Evolutionary conservation across 768 basidiomycete species (phyloP).

Genomic region (Agaricus sinodeliciosus): DNA sequence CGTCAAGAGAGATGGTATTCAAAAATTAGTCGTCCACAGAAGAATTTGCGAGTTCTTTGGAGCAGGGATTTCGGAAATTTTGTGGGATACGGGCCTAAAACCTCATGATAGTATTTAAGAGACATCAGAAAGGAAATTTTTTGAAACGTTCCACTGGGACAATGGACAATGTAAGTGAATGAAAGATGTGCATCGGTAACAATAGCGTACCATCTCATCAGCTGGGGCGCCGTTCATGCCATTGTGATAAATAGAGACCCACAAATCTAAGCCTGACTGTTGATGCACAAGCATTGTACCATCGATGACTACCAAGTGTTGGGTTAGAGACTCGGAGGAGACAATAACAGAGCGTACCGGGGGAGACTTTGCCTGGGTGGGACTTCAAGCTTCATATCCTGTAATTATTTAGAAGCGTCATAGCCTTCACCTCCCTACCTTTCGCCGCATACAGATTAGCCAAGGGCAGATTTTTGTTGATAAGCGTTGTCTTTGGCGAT

Average conservation of each 20-base stretch:
- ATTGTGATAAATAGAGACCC: constrained; percentile 92
- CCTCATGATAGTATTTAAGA: constrained; percentile 76
- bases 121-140: constrained; percentile 94
- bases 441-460: too few species aligned
- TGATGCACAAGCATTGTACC: constrained; percentile 93
- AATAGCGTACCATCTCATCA: constrained; percentile 76
- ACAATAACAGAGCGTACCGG: constrained; percentile 28
- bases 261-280: constrained; percentile 93
- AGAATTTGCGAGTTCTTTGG: constrained; percentile 90
- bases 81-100: constrained; percentile 81
- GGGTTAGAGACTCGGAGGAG: constrained; percentile 14
- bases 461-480: too few species aligned
- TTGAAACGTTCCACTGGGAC: constrained; percentile 96
- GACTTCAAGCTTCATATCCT: too few species aligned
- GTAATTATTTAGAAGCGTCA: too few species aligned
- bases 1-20: constrained; percentile 69
- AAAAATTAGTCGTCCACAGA: constrained; percentile 88
- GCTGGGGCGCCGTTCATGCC: constrained; percentile 95
- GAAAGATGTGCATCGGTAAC: constrained; percentile 5
- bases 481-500: too few species aligned
- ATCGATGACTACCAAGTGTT: too few species aligned
- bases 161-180: constrained; percentile 35
- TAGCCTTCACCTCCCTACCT: too few species aligned
- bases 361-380: too few species aligned
- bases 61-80: constrained; percentile 97